A percentile compares a stretch with the other conserved stretches of the same genome.
phyloP scores from a whole-genome alignment of 2,329 filamentous ascomycete genomes.

The Ophiostoma ips region DNA sequence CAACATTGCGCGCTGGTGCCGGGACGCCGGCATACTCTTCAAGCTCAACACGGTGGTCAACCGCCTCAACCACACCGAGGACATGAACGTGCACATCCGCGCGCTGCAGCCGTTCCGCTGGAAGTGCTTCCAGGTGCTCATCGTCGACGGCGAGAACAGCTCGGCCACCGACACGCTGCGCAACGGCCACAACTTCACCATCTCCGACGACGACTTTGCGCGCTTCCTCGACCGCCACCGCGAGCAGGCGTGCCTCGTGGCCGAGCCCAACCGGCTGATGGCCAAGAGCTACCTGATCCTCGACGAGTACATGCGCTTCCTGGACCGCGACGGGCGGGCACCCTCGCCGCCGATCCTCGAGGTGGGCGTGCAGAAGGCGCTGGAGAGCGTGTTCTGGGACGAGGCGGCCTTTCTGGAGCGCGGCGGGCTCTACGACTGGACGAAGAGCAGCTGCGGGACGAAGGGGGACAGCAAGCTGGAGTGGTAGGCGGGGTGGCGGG shows the following conservation, averaged over 20 bases:
- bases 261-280: not conserved
- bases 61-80: not conserved
- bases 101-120: not conserved
- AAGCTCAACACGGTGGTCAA: not conserved
- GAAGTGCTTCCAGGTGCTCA: not conserved
- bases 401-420: not conserved
- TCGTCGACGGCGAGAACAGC: not conserved
- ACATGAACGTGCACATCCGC: not conserved
- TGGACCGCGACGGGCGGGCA: not conserved
- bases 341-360: not conserved
- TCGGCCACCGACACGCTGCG: not conserved
- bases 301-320: not conserved
- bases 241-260: not conserved
- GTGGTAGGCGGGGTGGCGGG: not conserved
- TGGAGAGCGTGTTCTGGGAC: not conserved
- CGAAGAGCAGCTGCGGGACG: not conserved
- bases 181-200: not conserved
- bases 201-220: not conserved
- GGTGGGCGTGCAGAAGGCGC: not conserved
- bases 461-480: not conserved
- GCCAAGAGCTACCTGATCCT: not conserved
- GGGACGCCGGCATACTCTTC: not conserved
- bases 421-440: not conserved
- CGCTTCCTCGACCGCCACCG: not conserved
- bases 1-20: not conserved